phyloP scores from a whole-genome alignment of 306 rosid genomes.

The Trifolium subterraneum region DNA sequence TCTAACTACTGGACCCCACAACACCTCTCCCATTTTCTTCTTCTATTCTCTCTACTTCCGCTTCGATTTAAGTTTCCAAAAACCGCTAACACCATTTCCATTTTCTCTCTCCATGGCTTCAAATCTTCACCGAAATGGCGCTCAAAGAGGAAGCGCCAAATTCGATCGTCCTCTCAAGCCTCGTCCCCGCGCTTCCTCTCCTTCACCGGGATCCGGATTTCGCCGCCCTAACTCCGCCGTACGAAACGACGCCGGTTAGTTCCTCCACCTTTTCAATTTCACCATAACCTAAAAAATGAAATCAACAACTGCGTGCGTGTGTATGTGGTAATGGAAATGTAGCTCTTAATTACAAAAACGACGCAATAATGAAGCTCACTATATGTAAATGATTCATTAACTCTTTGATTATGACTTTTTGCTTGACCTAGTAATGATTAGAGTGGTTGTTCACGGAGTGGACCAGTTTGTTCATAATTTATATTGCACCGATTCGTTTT shows the following conservation, averaged over 20 bases:
- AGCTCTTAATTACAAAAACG: slow-evolving; percentile 35
- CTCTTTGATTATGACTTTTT: slow-evolving; percentile 22
- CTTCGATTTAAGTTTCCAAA: slow-evolving; percentile 25
- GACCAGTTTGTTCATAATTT: slow-evolving; percentile 2
- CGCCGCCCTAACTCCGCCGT: slow-evolving; percentile 48
- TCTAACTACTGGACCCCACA: slow-evolving; percentile 36
- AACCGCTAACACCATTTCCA: slow-evolving; percentile 29
- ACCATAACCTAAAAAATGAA: not conserved
- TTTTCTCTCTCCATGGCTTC: slow-evolving; percentile 42
- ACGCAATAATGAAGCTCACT: slow-evolving; percentile 30
- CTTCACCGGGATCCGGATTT: slow-evolving; percentile 46
- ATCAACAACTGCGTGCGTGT: too few species aligned
- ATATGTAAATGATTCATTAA: not conserved
- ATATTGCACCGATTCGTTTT: not conserved
- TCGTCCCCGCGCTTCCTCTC: slow-evolving; percentile 45
- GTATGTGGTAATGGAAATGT: slow-evolving; percentile 14
- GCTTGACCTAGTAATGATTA: slow-evolving; percentile 27
- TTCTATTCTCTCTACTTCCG: not conserved
- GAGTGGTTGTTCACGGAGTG: not conserved
- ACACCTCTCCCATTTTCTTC: slow-evolving; percentile 19
- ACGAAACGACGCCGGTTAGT: slow-evolving; percentile 56
- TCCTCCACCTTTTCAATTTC: slow-evolving; percentile 1
- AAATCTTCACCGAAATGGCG: slow-evolving; percentile 46
- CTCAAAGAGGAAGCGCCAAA: slow-evolving; percentile 49
- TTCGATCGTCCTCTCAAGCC: slow-evolving; percentile 52